phyloP scores from a whole-genome alignment of 2,329 filamentous ascomycete species.

The Penicillium brevicompactum region DNA sequence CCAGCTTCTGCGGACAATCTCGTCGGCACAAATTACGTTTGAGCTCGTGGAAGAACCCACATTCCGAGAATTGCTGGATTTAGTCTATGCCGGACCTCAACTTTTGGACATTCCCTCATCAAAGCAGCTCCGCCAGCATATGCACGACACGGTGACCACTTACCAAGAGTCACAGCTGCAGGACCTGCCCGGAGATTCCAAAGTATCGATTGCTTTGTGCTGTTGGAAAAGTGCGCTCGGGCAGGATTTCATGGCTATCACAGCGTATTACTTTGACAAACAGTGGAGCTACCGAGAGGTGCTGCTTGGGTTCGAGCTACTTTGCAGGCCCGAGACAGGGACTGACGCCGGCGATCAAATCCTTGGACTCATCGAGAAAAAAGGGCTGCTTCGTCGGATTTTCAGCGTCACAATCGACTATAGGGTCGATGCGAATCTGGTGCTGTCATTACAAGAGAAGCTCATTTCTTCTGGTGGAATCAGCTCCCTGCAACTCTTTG shows the following conservation, averaged over 20 bases:
- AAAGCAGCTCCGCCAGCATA: too few relatives aligned
- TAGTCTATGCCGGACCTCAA: too few relatives aligned
- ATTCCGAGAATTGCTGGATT: too few relatives aligned
- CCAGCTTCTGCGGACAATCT: too few relatives aligned
- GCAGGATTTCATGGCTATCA: neutral
- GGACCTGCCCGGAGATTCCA: too few relatives aligned
- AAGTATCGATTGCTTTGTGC: neutral
- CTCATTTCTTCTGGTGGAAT: neutral
- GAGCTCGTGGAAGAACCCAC: too few relatives aligned
- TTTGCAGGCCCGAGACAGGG: neutral
- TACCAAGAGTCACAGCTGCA: too few relatives aligned
- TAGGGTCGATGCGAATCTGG: neutral
- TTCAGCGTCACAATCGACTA: neutral
- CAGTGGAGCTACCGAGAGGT: neutral
- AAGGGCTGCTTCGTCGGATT: neutral
- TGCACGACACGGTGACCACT: too few relatives aligned
- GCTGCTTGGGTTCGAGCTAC: neutral
- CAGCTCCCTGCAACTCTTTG: neutral
- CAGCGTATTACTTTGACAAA: neutral
- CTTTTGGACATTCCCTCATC: too few relatives aligned
- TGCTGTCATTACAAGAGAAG: neutral
- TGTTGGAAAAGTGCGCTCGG: neutral
- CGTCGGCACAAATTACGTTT: too few relatives aligned
- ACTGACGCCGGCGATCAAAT: neutral
- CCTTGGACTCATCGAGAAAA: neutral